Evolutionary conservation across 495 filamentous ascomycete genomes (phyloP).

Genomic region (Corynascus novoguineensis): DNA sequence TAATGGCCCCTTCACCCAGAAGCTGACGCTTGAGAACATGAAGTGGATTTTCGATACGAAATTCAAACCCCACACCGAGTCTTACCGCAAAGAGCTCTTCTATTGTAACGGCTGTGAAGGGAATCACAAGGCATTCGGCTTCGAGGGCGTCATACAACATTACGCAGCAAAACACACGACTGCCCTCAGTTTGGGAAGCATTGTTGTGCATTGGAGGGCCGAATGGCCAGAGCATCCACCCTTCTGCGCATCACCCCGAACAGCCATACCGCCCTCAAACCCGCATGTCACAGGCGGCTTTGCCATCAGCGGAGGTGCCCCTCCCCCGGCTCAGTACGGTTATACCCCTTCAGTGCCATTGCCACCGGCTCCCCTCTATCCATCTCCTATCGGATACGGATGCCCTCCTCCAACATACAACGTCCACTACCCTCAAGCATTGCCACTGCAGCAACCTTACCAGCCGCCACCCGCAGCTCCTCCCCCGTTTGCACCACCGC

Average conservation of each 20-base stretch:
- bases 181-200: slow-evolving; percentile 57
- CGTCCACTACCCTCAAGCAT: slow-evolving; percentile 30
- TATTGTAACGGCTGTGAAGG: slow-evolving; percentile 64
- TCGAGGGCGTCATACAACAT: slow-evolving; percentile 74
- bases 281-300: slow-evolving; percentile 4
- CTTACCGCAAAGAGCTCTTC: slow-evolving; percentile 62
- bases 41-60: slow-evolving; percentile 76
- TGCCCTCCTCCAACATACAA: slow-evolving; percentile 36
- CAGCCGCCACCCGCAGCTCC: slow-evolving; percentile 33
- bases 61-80: slow-evolving; percentile 59
- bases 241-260: slow-evolving; percentile 54
- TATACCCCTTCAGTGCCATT: slow-evolving; percentile 23
- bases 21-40: slow-evolving; percentile 74
- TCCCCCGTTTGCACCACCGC: slow-evolving; percentile 24
- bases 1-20: slow-evolving; percentile 50
- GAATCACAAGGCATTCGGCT: slow-evolving; percentile 58
- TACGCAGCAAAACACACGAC: slow-evolving; percentile 74
- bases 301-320: not conserved
- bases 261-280: slow-evolving; percentile 24
- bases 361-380: slow-evolving; percentile 28
- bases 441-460: slow-evolving; percentile 15
- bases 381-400: slow-evolving; percentile 34
- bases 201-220: slow-evolving; percentile 68
- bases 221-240: slow-evolving; percentile 73
- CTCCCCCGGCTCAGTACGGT: slow-evolving; percentile 27